phyloP scores from a whole-genome alignment of 2,329 filamentous ascomycete species.

The Trichophyton simii region DNA sequence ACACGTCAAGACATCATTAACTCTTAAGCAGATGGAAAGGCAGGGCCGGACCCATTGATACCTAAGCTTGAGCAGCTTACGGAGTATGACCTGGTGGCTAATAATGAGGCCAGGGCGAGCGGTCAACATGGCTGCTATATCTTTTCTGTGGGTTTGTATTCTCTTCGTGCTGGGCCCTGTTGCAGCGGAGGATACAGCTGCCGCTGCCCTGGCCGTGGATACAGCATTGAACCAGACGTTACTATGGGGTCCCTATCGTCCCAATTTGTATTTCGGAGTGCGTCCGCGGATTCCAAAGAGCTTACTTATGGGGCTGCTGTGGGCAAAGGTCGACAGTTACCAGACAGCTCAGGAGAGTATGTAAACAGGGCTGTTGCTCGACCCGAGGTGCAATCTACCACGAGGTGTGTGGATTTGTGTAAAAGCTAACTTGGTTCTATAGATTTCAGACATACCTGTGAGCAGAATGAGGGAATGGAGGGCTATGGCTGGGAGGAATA shows the following conservation, averaged over 20 bases:
- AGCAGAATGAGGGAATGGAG: conserved; percentile 84
- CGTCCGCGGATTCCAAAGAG: conserved; percentile 70
- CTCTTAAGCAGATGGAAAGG: neutral
- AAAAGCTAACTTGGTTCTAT: conserved; percentile 5
- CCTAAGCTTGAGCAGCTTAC: neutral
- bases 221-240: conserved; percentile 62
- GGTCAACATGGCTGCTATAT: conserved; percentile 13
- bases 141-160: conserved; percentile 19
- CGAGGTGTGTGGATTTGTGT: neutral
- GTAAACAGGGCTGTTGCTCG: conserved; percentile 23
- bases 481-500: conserved; percentile 98
- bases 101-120: neutral
- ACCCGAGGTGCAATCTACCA: neutral
- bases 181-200: neutral
- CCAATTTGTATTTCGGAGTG: conserved; percentile 89
- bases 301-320: conserved; percentile 71
- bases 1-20: neutral
- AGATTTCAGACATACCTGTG: conserved; percentile 89
- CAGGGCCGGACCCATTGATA: conserved; percentile 1
- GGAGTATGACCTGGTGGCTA: neutral
- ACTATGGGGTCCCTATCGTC: conserved; percentile 89
- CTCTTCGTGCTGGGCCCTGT: conserved; percentile 11
- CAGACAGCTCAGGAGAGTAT: conserved; percentile 60
- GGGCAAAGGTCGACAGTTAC: conserved; percentile 75
- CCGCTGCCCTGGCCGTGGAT: conserved; percentile 26